Evolutionary conservation across 371 early-diverging fungal genomes (phyloP), one percentile per base, ranked within the genome.

Genomic region (Mucor irregularis): DNA sequence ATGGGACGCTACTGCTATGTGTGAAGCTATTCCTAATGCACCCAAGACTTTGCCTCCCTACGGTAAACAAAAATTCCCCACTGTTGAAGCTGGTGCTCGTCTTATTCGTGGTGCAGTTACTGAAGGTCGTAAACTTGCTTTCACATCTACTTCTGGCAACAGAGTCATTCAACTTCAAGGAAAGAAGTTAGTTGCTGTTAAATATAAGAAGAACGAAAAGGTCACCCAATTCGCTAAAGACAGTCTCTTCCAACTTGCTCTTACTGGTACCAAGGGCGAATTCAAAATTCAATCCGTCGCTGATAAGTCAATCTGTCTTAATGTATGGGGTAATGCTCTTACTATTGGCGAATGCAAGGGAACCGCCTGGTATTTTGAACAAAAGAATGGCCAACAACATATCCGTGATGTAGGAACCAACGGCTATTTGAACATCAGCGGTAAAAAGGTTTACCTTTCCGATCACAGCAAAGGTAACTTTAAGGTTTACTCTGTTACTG

Each of bases 1-100:
- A 8, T 63, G 64, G 64, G 58, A 52, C 39, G 49, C 66, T 10
- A 66, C 66, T 11, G 53, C 61, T 40, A 66, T 66, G 67, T 67
- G 67, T n/a, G 59, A 62, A 48, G 40, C 16, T 9, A 37, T 38
- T 16, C 45, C 62, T 21, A 44, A 51, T 35, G 62, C 50, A 28
- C 56, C 58, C 42, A 67, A 67, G 35, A 51, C 59, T 24, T 43
- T 50, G 5, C 62, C 63, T 46, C 67, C 67, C 7, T 67, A 62
- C 22, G 67, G 67, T 4, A 67, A 67, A 1, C 67, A 67, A 37
- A 51, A 47, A 8, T 62, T 42, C 24, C 67, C 67, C 31, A 22
- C 31, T 16, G 53, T 49, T 8, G 67, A 67, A 40, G 30, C 51
- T 16, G 67, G 67, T 31, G 29, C 55, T 31, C 58, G 58, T 50